A percentile compares a stretch with the other conserved stretches of the same genome.
phyloP scores from a whole-genome alignment of 1,284 basidiomycete species.

The Apiotrichum akiyoshidainum region DNA sequence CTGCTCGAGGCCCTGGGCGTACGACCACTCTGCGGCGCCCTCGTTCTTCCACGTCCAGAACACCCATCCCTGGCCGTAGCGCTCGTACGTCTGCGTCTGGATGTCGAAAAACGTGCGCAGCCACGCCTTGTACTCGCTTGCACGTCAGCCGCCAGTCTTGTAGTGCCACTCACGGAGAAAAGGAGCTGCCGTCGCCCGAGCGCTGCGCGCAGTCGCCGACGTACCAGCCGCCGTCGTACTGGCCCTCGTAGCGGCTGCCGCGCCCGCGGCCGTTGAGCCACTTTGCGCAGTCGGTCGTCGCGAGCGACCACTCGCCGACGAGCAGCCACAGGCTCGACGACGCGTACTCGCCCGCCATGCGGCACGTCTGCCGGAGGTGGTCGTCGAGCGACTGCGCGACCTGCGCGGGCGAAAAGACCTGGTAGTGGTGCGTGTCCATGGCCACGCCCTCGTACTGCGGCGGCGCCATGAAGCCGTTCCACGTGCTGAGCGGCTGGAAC shows the following conservation, averaged over 20 bases:
- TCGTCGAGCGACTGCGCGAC: slow-evolving; percentile 58
- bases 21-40: slow-evolving; percentile 61
- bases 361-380: slow-evolving; percentile 65
- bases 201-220: slow-evolving; percentile 70
- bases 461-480: slow-evolving; percentile 65
- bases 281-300: slow-evolving; percentile 78
- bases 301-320: slow-evolving; percentile 74
- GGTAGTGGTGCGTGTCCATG: slow-evolving; percentile 80
- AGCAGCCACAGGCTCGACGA: slow-evolving; percentile 64
- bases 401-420: slow-evolving; percentile 66
- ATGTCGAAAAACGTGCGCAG: slow-evolving; percentile 80
- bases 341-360: slow-evolving; percentile 54
- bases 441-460: slow-evolving; percentile 62
- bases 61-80: slow-evolving; percentile 48
- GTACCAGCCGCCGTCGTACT: slow-evolving; percentile 61
- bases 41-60: slow-evolving; percentile 55
- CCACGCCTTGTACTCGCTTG: slow-evolving; percentile 72
- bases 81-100: slow-evolving; percentile 56
- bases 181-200: slow-evolving; percentile 68
- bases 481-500: slow-evolving; percentile 72
- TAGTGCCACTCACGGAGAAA: slow-evolving; percentile 53
- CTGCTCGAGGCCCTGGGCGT: slow-evolving; percentile 61
- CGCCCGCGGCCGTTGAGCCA: slow-evolving; percentile 69
- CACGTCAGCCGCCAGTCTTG: not conserved
- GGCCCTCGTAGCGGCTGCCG: slow-evolving; percentile 77